phyloP scores from a whole-genome alignment of 306 rosid genomes.

The Mimosa bimucronata region DNA sequence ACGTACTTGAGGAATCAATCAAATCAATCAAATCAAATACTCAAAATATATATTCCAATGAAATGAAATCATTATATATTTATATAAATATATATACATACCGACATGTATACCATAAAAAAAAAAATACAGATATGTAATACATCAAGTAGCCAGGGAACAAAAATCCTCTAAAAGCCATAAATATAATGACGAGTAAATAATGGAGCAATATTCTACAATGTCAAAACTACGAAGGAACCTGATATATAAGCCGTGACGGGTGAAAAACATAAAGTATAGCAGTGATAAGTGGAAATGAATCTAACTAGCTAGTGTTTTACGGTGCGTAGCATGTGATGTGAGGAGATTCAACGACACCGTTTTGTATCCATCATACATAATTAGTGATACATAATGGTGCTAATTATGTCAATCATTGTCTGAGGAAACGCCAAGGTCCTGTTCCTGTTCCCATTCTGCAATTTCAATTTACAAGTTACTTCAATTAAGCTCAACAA shows the following conservation, averaged over 20 bases:
- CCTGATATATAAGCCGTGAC: background rate
- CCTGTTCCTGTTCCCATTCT: slow-evolving; percentile 98
- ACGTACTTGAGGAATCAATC: no score
- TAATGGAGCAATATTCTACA: no score
- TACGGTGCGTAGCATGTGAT: background rate
- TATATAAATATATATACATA: no score
- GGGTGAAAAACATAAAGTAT: no score
- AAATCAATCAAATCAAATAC: no score
- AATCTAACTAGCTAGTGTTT: background rate
- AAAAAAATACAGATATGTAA: no score
- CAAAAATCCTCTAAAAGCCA: background rate
- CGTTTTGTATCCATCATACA: background rate
- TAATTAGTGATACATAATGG: no score
- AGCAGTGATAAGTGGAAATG: background rate
- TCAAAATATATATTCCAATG: no score
- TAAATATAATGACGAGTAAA: background rate
- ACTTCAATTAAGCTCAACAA: background rate
- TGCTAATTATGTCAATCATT: background rate
- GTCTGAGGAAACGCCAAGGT: slow-evolving; percentile 84
- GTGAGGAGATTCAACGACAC: background rate
- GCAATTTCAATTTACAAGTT: slow-evolving; percentile 30
- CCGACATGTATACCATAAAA: no score
- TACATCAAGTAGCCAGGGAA: background rate
- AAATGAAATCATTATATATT: no score
- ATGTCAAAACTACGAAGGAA: background rate